These are phyloP conservation scores for Pestalotiopsis sp. DNA, from an alignment of 2,329 filamentous ascomycete genomes.

Conservation along the genomic window DNA sequence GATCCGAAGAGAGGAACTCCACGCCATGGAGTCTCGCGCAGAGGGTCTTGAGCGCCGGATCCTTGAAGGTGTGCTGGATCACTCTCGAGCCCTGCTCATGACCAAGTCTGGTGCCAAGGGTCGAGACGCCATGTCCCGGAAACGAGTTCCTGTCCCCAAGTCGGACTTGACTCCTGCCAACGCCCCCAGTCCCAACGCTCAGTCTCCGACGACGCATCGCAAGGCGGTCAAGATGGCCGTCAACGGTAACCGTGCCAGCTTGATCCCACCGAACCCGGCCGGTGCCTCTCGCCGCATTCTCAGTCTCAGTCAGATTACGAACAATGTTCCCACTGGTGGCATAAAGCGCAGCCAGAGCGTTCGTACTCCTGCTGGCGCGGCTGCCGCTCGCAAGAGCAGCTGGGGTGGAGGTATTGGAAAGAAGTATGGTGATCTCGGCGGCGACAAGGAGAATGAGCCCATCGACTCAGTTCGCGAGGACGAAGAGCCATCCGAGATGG, in stretches of 20 bases:
- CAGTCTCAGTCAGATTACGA: slow-evolving; percentile 86
- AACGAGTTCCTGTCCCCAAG: slow-evolving; percentile 46
- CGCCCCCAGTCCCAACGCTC: slow-evolving; percentile 23
- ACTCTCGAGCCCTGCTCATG: slow-evolving; percentile 88
- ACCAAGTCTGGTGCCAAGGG: slow-evolving; percentile 58
- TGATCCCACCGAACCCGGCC: slow-evolving; percentile 46
- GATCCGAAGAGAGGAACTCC: slow-evolving; percentile 87
- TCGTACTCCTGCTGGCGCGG: slow-evolving; percentile 56
- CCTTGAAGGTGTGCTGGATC: slow-evolving; percentile 92
- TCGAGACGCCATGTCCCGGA: slow-evolving; percentile 60
- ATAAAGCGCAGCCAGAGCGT: slow-evolving; percentile 81
- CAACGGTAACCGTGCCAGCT: slow-evolving; percentile 50
- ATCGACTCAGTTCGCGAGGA: slow-evolving; percentile 59
- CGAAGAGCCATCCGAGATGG: slow-evolving; percentile 45
- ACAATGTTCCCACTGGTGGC: slow-evolving; percentile 66
- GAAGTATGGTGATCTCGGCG: slow-evolving; percentile 50
- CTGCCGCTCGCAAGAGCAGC: slow-evolving; percentile 66
- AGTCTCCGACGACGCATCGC: slow-evolving; percentile 20
- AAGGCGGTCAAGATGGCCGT: slow-evolving; percentile 56
- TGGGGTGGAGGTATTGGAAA: slow-evolving; percentile 56
- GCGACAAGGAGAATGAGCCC: slow-evolving; percentile 59
- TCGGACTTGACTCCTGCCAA: slow-evolving; percentile 42
- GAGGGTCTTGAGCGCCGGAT: slow-evolving; percentile 90
- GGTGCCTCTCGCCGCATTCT: slow-evolving; percentile 78
- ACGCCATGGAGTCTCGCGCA: slow-evolving; percentile 86